These are phyloP conservation scores for Pelargonium nanum DNA, from an alignment of 345 rosid species.

Conservation along the genomic window DNA sequence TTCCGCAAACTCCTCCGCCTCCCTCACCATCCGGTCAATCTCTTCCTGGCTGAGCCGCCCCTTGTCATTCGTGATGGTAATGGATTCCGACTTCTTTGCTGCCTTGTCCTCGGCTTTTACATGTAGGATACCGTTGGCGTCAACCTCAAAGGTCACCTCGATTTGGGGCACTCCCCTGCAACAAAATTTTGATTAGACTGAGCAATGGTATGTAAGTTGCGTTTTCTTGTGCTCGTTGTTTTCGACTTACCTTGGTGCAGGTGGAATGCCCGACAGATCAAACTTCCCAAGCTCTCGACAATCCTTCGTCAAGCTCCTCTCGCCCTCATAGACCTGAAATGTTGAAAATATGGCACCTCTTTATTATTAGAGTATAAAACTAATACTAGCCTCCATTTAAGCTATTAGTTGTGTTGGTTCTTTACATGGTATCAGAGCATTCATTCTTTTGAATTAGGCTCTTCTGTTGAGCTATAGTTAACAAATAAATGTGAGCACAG, in stretches of 20 bases:
- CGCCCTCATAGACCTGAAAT: conserved; percentile 41
- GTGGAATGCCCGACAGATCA: conserved; percentile 41
- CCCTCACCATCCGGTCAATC: conserved; percentile 47
- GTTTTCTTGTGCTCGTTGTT: background rate
- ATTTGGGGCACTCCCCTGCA: conserved; percentile 50
- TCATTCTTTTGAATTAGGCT: too few relatives aligned
- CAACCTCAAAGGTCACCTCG: conserved; percentile 44
- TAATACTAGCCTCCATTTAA: too few relatives aligned
- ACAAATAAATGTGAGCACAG: too few relatives aligned
- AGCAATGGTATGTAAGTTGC: too few relatives aligned
- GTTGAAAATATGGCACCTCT: too few relatives aligned
- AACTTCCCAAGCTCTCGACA: conserved; percentile 41
- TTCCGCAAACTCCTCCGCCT: conserved; percentile 45
- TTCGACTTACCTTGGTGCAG: conserved; percentile 53
- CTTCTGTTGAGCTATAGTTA: too few relatives aligned
- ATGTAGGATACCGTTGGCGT: conserved; percentile 34
- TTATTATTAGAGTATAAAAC: too few relatives aligned
- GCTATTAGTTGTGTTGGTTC: too few relatives aligned
- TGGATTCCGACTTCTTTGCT: conserved; percentile 30
- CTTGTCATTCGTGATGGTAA: conserved; percentile 41
- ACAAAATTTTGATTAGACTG: too few relatives aligned
- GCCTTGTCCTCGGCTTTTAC: conserved; percentile 53
- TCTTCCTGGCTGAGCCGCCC: conserved; percentile 49
- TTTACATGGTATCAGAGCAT: too few relatives aligned
- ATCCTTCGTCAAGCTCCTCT: conserved; percentile 43